Conservation (phyloP, 2,329 filamentous ascomycete genomes). For the Stemphylium vesicarium region DNA sequence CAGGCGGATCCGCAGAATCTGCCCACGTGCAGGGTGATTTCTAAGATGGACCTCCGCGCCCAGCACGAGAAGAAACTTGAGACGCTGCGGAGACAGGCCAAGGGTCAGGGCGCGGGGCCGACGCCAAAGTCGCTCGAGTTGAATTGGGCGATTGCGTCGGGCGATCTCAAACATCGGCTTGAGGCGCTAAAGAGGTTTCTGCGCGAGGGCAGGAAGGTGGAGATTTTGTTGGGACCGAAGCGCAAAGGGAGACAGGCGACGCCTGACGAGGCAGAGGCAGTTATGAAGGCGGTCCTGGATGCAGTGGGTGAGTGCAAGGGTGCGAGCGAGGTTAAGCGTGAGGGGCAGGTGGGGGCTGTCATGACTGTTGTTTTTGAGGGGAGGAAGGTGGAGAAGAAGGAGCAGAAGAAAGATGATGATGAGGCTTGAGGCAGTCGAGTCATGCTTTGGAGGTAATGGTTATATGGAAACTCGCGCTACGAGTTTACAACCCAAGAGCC, state of each 20-base stretch:
- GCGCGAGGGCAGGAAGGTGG: constrained; percentile 75
- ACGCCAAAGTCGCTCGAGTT: constrained; percentile 80
- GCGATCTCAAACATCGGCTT: constrained; percentile 71
- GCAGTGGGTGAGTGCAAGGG: constrained; percentile 50
- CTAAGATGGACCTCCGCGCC: constrained; percentile 59
- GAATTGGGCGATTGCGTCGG: constrained; percentile 81
- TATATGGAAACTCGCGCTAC: background rate
- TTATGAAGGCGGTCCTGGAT: constrained; percentile 61
- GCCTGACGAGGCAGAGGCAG: constrained; percentile 60
- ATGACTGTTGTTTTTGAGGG: constrained; percentile 45
- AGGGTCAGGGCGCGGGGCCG: constrained; percentile 24
- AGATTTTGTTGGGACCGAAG: constrained; percentile 74
- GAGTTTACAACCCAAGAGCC: background rate
- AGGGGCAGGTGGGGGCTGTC: constrained; percentile 39
- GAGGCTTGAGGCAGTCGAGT: background rate
- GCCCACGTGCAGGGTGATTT: constrained; percentile 75
- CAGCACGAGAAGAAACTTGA: constrained; percentile 56
- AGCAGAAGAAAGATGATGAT: constrained; percentile 5
- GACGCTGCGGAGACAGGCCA: constrained; percentile 51
- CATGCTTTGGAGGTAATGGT: background rate
- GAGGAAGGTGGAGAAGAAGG: constrained; percentile 25
- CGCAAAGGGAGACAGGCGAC: constrained; percentile 66
- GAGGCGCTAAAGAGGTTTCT: constrained; percentile 69
- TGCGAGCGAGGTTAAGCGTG: constrained; percentile 31
- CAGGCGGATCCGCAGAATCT: constrained; percentile 49